Percentiles rank a stretch among this genome's conserved stretches.
phyloP scores from a whole-genome alignment of 1,139 yeast species.

The Diutina pseudorugosa region DNA sequence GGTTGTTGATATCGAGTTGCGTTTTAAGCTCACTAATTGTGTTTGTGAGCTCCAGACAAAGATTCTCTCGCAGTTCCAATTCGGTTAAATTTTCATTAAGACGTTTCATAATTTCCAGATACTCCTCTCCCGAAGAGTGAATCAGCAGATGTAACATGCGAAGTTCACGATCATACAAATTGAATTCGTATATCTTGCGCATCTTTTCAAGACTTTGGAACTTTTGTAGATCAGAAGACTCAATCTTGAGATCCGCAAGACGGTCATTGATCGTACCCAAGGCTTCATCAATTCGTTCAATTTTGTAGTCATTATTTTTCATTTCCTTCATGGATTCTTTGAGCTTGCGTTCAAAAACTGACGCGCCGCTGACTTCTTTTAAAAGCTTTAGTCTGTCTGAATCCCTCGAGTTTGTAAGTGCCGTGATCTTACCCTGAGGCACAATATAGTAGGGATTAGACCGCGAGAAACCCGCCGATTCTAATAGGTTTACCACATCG shows the following conservation, averaged over 20 bases:
- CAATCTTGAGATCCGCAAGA: constrained; percentile 67
- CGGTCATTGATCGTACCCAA: constrained; percentile 59
- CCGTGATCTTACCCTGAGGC: constrained; percentile 87
- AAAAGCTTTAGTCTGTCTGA: constrained; percentile 63
- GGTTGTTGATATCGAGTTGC: constrained; percentile 25
- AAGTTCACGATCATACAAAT: constrained; percentile 67
- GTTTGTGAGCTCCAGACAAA: constrained; percentile 35
- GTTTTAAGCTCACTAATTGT: constrained; percentile 29
- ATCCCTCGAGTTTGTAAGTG: constrained; percentile 82
- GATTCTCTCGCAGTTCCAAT: constrained; percentile 34
- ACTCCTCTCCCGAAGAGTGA: constrained; percentile 48
- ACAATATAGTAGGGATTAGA: constrained; percentile 93
- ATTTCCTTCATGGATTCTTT: constrained; percentile 74
- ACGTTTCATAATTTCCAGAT: constrained; percentile 36
- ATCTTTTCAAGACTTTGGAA: constrained; percentile 58
- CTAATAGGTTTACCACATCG: constrained; percentile 74
- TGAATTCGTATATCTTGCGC: constrained; percentile 64
- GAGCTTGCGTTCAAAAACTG: constrained; percentile 73
- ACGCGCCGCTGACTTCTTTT: constrained; percentile 94
- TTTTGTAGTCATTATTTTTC: constrained; percentile 57
- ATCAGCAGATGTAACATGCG: constrained; percentile 47
- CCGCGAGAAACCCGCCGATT: constrained; percentile 85
- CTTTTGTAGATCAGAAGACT: constrained; percentile 61
- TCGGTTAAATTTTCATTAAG: constrained; percentile 31
- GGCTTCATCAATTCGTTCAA: constrained; percentile 66